Percentiles rank a stretch among this genome's conserved stretches.
Conservation (phyloP, 1,139 yeast species). For the Blastobotrys apis region DNA sequence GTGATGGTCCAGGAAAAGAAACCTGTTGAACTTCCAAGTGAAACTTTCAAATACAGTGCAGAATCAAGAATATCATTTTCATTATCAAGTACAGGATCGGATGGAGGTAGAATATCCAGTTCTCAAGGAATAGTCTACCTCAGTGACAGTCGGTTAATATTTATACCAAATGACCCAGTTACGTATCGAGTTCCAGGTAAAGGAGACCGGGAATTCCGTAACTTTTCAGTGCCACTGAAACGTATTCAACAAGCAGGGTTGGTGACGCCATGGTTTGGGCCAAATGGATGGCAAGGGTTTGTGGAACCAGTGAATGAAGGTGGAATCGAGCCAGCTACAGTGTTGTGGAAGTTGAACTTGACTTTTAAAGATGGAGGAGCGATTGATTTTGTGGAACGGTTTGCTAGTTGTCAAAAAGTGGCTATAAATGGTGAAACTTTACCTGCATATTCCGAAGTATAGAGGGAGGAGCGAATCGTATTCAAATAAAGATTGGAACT, state of each 20-base stretch:
- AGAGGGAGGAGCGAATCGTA: neutral
- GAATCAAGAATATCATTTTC: slow-evolving; percentile 8
- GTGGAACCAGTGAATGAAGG: slow-evolving; percentile 22
- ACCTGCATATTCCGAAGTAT: slow-evolving; percentile 17
- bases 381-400: slow-evolving; percentile 26
- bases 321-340: slow-evolving; percentile 26
- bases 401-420: slow-evolving; percentile 3
- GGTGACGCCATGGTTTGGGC: slow-evolving; percentile 38
- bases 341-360: slow-evolving; percentile 27
- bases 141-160: slow-evolving; percentile 23
- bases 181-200: slow-evolving; percentile 29
- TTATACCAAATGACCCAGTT: slow-evolving; percentile 16
- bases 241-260: slow-evolving; percentile 22
- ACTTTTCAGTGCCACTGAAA: slow-evolving; percentile 23
- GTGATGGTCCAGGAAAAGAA: slow-evolving; percentile 20
- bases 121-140: slow-evolving; percentile 17
- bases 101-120: slow-evolving; percentile 12
- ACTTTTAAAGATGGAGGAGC: slow-evolving; percentile 34
- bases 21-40: slow-evolving; percentile 27
- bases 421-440: slow-evolving; percentile 18
- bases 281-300: slow-evolving; percentile 32
- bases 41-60: slow-evolving; percentile 18
- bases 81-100: slow-evolving; percentile 7
- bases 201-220: slow-evolving; percentile 31
- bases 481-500: too few species aligned